Percentiles rank a stretch among this genome's conserved stretches.
phyloP scores from a whole-genome alignment of 2,329 filamentous ascomycete genomes.

The Pyrenochaeta sp. region DNA sequence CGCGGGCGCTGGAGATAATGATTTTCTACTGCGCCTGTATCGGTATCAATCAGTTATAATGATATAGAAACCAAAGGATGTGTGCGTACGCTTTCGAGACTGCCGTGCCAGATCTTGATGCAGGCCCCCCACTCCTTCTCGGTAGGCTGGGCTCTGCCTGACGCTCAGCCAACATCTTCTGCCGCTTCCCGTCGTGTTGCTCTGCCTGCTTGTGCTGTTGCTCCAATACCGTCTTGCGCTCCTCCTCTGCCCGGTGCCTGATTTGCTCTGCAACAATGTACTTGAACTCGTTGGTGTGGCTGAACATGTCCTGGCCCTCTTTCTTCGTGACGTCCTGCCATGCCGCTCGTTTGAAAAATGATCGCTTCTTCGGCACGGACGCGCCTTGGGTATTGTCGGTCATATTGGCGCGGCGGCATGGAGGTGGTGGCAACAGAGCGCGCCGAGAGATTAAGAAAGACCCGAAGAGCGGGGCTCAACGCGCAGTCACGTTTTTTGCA shows the following conservation, averaged over 20 bases:
- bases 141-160: slow-evolving; percentile 13
- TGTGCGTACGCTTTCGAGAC: slow-evolving; percentile 28
- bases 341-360: slow-evolving; percentile 65
- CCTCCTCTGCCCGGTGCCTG: slow-evolving; percentile 38
- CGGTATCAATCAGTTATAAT: neutral
- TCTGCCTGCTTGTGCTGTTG: slow-evolving; percentile 39
- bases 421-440: neutral
- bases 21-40: slow-evolving; percentile 33
- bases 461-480: slow-evolving; percentile 16
- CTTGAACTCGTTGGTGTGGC: slow-evolving; percentile 51
- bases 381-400: slow-evolving; percentile 29
- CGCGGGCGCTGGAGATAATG: slow-evolving; percentile 29
- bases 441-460: slow-evolving; percentile 1
- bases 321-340: slow-evolving; percentile 56
- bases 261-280: slow-evolving; percentile 51
- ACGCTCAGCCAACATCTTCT: slow-evolving; percentile 32
- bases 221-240: slow-evolving; percentile 35
- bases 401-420: slow-evolving; percentile 30
- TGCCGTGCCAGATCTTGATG: slow-evolving; percentile 5
- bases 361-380: slow-evolving; percentile 52
- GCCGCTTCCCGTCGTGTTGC: slow-evolving; percentile 30
- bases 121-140: slow-evolving; percentile 16
- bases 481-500: slow-evolving; percentile 46
- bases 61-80: neutral
- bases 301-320: slow-evolving; percentile 52